Evolutionary conservation across 805 yeast genomes (phyloP).

Genomic region (Myxozyma sirexii): DNA sequence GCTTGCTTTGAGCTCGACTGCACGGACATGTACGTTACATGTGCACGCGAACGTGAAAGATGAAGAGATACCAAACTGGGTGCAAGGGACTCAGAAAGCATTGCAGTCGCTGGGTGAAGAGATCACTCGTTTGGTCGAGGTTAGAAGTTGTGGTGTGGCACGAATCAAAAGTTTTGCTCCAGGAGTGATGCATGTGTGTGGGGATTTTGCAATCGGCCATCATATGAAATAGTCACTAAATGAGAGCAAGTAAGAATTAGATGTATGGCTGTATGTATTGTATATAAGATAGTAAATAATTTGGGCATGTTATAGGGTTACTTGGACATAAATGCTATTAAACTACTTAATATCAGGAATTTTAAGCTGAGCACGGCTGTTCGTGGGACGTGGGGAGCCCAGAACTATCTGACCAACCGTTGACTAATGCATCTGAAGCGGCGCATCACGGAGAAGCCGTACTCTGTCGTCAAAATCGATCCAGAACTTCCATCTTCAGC

Average conservation of each 20-base stretch:
- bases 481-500: no score
- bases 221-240: background rate
- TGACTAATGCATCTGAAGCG: no score
- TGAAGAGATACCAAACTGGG: slow-evolving; percentile 46
- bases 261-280: no score
- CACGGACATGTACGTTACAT: slow-evolving; percentile 46
- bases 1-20: slow-evolving; percentile 30
- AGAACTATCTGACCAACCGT: no score
- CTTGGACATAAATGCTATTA: no score
- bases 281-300: no score
- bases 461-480: no score
- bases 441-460: no score
- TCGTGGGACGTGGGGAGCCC: no score
- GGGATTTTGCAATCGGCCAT: slow-evolving; percentile 44
- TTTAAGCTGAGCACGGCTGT: no score
- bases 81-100: slow-evolving; percentile 28
- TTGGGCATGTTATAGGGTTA: no score
- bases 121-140: slow-evolving; percentile 42
- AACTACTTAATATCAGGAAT: no score
- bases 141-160: slow-evolving; percentile 47
- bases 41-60: slow-evolving; percentile 74
- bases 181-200: slow-evolving; percentile 76
- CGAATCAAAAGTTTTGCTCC: slow-evolving; percentile 84
- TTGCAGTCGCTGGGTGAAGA: slow-evolving; percentile 23
- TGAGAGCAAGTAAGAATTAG: background rate